Percentiles rank a stretch among this genome's conserved stretches.
These are phyloP conservation scores for Haematococcus lacustris DNA, from an alignment of 139 green algal genomes.

Conservation along the genomic window DNA sequence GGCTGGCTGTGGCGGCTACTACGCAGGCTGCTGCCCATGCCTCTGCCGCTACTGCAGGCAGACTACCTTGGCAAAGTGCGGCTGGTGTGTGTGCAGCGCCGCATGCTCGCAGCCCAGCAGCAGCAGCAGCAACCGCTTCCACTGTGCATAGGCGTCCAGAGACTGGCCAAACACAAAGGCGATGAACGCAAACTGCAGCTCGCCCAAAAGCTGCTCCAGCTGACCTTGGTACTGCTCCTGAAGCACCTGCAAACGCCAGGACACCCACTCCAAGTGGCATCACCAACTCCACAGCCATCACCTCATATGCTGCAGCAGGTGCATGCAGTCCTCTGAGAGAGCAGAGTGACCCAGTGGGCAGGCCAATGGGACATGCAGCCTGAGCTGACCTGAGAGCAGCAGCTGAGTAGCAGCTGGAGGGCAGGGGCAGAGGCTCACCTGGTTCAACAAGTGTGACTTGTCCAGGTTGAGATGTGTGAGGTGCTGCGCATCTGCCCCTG, in stretches of 20 bases:
- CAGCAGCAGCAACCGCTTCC: constrained; percentile 63
- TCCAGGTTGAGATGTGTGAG: constrained; percentile 76
- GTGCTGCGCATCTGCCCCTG: constrained; percentile 31
- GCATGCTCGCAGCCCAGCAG: constrained; percentile 55
- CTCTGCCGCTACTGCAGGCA: neutral
- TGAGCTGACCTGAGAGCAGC: too few species aligned
- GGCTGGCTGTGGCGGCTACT: too few species aligned
- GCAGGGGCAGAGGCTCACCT: too few species aligned
- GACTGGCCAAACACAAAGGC: constrained; percentile 74
- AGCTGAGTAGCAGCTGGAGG: too few species aligned
- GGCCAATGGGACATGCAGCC: too few species aligned
- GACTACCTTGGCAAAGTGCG: neutral
- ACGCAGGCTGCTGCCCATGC: too few species aligned
- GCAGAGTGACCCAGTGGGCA: too few species aligned
- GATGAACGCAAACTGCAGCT: constrained; percentile 80
- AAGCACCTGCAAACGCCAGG: neutral
- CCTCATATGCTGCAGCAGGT: too few species aligned
- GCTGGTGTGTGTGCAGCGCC: constrained; percentile 1
- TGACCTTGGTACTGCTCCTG: constrained; percentile 9
- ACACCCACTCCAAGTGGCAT: too few species aligned
- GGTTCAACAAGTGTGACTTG: constrained; percentile 50
- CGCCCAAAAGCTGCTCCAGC: constrained; percentile 47
- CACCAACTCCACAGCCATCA: too few species aligned
- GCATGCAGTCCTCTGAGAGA: too few species aligned
- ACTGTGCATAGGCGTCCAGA: constrained; percentile 66